Evolutionary conservation across 1,284 basidiomycete genomes (phyloP).

Genomic region (Athelia psychrophila): DNA sequence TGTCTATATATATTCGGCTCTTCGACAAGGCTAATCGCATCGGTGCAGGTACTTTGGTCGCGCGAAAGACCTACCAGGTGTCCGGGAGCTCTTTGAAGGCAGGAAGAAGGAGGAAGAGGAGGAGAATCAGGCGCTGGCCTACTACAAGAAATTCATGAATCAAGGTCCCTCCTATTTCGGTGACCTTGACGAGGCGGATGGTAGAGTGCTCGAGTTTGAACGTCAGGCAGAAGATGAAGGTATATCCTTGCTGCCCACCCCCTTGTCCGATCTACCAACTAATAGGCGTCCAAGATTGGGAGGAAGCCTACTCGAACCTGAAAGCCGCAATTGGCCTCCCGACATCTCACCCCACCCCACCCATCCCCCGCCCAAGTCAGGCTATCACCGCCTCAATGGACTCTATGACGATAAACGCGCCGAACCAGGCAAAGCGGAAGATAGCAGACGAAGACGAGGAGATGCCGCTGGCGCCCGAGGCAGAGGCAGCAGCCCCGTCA

Average conservation of each 20-base stretch:
- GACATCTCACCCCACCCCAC: slow-evolving; percentile 47
- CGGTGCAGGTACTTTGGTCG: slow-evolving; percentile 88
- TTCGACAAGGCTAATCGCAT: slow-evolving; percentile 2
- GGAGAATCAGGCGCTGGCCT: slow-evolving; percentile 73
- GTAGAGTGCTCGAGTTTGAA: slow-evolving; percentile 70
- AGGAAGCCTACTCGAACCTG: slow-evolving; percentile 58
- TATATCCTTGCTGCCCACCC: slow-evolving; percentile 30
- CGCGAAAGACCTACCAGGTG: slow-evolving; percentile 94
- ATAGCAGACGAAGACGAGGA: slow-evolving; percentile 42
- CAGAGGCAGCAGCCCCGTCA: slow-evolving; percentile 25
- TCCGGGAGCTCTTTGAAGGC: slow-evolving; percentile 89
- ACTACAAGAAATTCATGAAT: slow-evolving; percentile 88
- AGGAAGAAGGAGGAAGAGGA: slow-evolving; percentile 83
- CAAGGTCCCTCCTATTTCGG: slow-evolving; percentile 92
- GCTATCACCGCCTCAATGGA: slow-evolving; percentile 18
- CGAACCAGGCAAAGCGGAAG: slow-evolving; percentile 46
- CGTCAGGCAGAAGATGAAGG: slow-evolving; percentile 72
- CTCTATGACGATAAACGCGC: slow-evolving; percentile 15
- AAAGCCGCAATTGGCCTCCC: slow-evolving; percentile 56
- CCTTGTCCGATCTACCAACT: too few species aligned
- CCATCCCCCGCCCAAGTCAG: slow-evolving; percentile 41
- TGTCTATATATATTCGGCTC: slow-evolving; percentile 11
- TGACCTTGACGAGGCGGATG: slow-evolving; percentile 85
- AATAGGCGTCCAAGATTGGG: slow-evolving; percentile 56
- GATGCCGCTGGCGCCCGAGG: slow-evolving; percentile 25